Evolutionary conservation across 371 early-diverging fungal species (phyloP).

Genomic region (Coemansia sp.): DNA sequence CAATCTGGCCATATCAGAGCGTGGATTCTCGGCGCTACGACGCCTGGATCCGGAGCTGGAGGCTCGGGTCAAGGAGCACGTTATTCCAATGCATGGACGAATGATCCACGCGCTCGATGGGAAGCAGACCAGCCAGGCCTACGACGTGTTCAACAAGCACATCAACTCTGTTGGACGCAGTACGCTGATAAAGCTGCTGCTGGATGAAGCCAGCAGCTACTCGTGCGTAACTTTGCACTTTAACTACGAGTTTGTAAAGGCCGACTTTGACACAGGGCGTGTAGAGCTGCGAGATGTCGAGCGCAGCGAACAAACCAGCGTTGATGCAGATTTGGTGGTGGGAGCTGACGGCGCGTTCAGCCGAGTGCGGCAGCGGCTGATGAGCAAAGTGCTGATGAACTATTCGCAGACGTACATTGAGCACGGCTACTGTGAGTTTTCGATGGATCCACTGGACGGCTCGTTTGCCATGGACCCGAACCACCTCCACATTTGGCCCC

Average conservation of each 20-base stretch:
- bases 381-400: constrained; percentile 65
- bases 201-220: constrained; percentile 55
- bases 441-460: constrained; percentile 64
- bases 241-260: constrained; percentile 52
- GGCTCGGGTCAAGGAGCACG: constrained; percentile 62
- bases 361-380: constrained; percentile 66
- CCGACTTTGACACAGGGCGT: constrained; percentile 55
- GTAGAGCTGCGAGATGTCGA: constrained; percentile 36
- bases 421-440: constrained; percentile 88
- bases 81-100: constrained; percentile 91
- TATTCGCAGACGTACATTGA: constrained; percentile 87
- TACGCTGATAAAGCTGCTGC: constrained; percentile 74
- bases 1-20: constrained; percentile 89
- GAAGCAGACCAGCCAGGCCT: constrained; percentile 73
- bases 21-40: constrained; percentile 84
- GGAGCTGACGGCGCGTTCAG: constrained; percentile 97
- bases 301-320: constrained; percentile 42
- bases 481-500: constrained; percentile 97
- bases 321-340: constrained; percentile 76
- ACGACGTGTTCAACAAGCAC: constrained; percentile 86
- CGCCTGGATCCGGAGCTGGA: constrained; percentile 68
- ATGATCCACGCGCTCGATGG: constrained; percentile 86
- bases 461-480: constrained; percentile 83
- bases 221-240: constrained; percentile 57
- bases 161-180: constrained; percentile 94